Evolutionary conservation across 73 alveolate species (phyloP).

Genomic region (Paramecium pentaurelia): DNA sequence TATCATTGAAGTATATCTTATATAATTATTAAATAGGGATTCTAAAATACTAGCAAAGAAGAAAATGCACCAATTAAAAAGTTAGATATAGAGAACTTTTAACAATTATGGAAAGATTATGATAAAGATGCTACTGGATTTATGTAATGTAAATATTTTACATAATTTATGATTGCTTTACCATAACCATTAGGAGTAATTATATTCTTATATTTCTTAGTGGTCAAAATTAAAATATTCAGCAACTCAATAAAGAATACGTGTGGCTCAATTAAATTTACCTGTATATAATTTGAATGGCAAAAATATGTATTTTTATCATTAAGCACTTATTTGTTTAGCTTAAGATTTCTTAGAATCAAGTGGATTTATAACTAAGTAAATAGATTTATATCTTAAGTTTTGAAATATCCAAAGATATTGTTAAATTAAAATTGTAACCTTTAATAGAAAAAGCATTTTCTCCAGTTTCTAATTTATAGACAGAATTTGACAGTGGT

Average conservation of each 20-base stretch:
- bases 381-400: background rate
- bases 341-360: background rate
- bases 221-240: background rate
- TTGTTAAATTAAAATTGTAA: background rate
- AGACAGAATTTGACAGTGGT: slow-evolving; percentile 10
- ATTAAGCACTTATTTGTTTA: background rate
- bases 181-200: slow-evolving; percentile 52
- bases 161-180: background rate
- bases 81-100: slow-evolving; percentile 51
- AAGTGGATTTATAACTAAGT: background rate
- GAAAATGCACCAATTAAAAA: slow-evolving; percentile 22
- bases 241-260: background rate
- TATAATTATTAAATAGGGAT: background rate
- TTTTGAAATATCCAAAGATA: background rate
- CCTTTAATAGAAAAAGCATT: background rate
- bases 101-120: slow-evolving; percentile 61
- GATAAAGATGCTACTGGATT: slow-evolving; percentile 68
- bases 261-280: background rate
- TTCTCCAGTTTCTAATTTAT: background rate
- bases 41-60: slow-evolving; percentile 37
- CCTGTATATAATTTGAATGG: background rate
- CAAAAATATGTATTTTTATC: background rate
- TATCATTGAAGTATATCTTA: background rate
- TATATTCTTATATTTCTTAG: background rate
- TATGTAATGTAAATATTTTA: slow-evolving; percentile 1